Evolutionary conservation across 805 yeast species (phyloP).

Genomic region (Lipomyces mesembrius): DNA sequence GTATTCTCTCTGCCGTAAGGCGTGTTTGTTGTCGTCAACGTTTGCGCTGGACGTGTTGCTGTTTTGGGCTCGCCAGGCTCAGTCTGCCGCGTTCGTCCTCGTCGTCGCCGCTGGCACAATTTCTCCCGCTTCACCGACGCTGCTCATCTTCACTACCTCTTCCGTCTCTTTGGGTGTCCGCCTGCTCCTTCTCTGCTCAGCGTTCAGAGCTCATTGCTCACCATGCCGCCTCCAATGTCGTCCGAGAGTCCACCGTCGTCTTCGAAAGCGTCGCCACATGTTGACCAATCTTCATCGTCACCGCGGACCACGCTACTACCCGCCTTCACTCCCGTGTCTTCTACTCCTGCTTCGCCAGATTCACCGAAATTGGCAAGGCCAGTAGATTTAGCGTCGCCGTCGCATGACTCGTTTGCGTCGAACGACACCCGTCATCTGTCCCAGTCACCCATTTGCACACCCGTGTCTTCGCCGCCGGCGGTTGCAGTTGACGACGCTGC

Average conservation of each 20-base stretch:
- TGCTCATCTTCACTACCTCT: not conserved
- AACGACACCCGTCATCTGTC: not conserved
- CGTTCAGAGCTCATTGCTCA: not conserved
- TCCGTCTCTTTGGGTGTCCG: not conserved
- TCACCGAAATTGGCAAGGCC: not conserved
- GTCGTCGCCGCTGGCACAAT: not conserved
- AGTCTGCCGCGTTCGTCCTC: not conserved
- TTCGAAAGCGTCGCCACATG: not conserved
- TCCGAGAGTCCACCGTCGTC: slow-evolving; percentile 5
- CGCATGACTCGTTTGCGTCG: not conserved
- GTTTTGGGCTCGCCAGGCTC: slow-evolving; percentile 3
- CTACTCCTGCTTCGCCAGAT: not conserved
- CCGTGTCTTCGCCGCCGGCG: slow-evolving; percentile 11
- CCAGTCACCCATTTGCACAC: slow-evolving; percentile 10
- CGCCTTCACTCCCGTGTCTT: slow-evolving; percentile 18
- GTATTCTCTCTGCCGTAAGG: not conserved
- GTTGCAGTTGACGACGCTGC: not conserved
- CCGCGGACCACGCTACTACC: slow-evolving; percentile 16
- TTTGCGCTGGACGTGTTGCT: slow-evolving; percentile 10
- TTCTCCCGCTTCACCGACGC: not conserved
- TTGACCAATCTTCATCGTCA: not conserved
- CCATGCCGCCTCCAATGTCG: slow-evolving; percentile 3
- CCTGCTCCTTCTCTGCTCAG: not conserved
- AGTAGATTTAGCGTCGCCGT: not conserved
- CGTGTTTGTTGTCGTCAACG: slow-evolving; percentile 10